phyloP scores from a whole-genome alignment of 129 eudicot genomes.

The Ambrosia artemisiifolia region DNA sequence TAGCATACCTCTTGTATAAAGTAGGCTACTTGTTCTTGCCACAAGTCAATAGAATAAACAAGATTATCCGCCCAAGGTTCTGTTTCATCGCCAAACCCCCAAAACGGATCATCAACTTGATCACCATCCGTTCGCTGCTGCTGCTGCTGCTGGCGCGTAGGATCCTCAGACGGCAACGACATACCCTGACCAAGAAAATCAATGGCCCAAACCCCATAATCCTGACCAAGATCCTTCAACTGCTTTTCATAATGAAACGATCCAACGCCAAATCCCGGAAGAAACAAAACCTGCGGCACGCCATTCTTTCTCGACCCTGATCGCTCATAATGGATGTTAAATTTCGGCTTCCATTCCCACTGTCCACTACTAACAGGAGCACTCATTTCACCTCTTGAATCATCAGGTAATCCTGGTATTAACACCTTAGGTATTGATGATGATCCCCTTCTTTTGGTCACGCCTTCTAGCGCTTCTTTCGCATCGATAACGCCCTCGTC shows the following conservation, averaged over 20 bases:
- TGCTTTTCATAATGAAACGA: conserved; percentile 94
- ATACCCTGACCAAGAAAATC: conserved; percentile 97
- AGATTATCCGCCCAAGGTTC: conserved; percentile 89
- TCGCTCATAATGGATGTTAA: conserved; percentile 67
- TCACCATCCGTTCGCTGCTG: conserved; percentile 17
- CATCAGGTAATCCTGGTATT: conserved; percentile 76
- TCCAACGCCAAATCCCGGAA: conserved; percentile 98
- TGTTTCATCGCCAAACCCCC: conserved; percentile 93
- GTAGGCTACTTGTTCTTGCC: conserved; percentile 88
- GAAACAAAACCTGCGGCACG: conserved; percentile 77
- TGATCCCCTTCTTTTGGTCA: conserved; percentile 25
- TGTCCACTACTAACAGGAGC: conserved; percentile 57
- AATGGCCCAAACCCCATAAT: conserved; percentile 77
- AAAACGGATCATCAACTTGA: conserved; percentile 31
- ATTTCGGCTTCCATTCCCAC: conserved; percentile 89
- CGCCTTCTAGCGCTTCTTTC: conserved; percentile 31
- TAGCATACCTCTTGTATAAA: conserved; percentile 80
- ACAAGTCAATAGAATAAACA: conserved; percentile 85
- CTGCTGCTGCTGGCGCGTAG: conserved; percentile 41
- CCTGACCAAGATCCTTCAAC: conserved; percentile 86
- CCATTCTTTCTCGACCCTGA: conserved; percentile 60
- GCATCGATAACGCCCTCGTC: conserved; percentile 48
- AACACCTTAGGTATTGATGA: conserved; percentile 45
- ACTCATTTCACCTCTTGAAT: conserved; percentile 43
- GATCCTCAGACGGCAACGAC: conserved; percentile 88